A percentile compares a stretch with the other conserved stretches of the same genome.
These are phyloP conservation scores for Exophiala viscosa DNA, from an alignment of 2,329 filamentous ascomycete species.

Conservation along the genomic window DNA sequence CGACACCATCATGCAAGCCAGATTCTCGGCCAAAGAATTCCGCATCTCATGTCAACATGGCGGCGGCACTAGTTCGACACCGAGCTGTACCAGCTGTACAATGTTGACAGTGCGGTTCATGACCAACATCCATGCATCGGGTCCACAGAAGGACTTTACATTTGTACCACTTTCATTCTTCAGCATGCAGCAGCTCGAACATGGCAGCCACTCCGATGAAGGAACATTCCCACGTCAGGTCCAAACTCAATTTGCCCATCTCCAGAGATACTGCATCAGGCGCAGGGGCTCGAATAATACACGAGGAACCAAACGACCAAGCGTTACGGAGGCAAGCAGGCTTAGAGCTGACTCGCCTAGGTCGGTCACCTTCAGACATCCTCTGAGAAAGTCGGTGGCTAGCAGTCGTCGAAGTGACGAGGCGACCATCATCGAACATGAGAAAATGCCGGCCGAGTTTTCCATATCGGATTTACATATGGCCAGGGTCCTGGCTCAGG, in stretches of 20 bases:
- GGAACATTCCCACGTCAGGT: conserved; percentile 59
- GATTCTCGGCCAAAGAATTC: conserved; percentile 38
- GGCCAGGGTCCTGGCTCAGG: background rate
- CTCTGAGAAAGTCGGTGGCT: conserved; percentile 4
- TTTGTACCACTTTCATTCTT: conserved; percentile 64
- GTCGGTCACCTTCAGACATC: conserved; percentile 3
- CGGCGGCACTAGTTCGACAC: conserved; percentile 30
- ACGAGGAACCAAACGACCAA: conserved; percentile 3
- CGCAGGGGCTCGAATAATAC: conserved; percentile 1
- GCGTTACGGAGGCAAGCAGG: background rate
- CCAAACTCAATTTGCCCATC: conserved; percentile 57
- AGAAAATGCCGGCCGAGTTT: conserved; percentile 5
- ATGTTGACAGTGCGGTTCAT: conserved; percentile 57
- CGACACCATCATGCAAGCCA: conserved; percentile 41
- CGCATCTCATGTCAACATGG: conserved; percentile 35
- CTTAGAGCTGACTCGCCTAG: conserved; percentile 1
- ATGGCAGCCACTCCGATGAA: conserved; percentile 53
- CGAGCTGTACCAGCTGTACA: conserved; percentile 47
- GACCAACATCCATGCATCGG: conserved; percentile 57
- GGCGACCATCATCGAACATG: conserved; percentile 10
- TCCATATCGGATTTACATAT: conserved; percentile 8
- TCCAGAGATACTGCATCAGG: background rate
- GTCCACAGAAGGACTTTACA: conserved; percentile 51
- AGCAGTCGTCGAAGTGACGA: conserved; percentile 14
- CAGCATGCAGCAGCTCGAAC: conserved; percentile 62